Evolutionary conservation across 768 basidiomycete genomes (phyloP), one percentile per base, ranked within the genome.

Genomic region (Goffeauzyma gilvescens): DNA sequence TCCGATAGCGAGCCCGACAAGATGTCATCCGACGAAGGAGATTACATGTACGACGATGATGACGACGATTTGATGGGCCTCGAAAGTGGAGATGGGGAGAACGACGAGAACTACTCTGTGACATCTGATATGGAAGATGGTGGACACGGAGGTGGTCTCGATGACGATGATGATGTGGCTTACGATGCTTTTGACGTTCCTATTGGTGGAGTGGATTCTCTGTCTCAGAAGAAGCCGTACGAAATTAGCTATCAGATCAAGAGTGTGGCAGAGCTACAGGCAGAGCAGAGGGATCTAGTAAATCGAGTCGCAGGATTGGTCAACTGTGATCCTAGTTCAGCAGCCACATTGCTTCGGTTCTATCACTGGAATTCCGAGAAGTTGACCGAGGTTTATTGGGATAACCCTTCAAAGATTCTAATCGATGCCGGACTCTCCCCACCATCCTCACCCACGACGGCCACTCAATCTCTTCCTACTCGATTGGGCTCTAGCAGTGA

Each of bases 311-410:
- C 76, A 53, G 76, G 77, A 17, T 79, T 96, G 50, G 76, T 89
- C 24, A 83, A 84, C 21, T 78, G 89, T 38, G 80, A 90, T 48
- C 87, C 89, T 58, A 62, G 85, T 73, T 32, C 72, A 2, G 87
- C 87, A 4, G 71, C 75, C 2, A 67, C 87, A 23, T 71, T 98
- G 5, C 68, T 98, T 45, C 75, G 87, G 22, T 68, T 81, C 65
- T 74, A 79, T 69, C 69, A 72, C 42, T 98, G 93, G 93, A 96
- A 96, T 70, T 84, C 83, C 59, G 93, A 98, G 61, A 78, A 79
- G 43, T 72, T 98, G 17, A 84, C 86, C 52, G 90, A 96, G 67
- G 81, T 83, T 62, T 96, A 84, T 66, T 93, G 93, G 86, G 90
- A 95, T 54, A 81, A 85, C 46, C 74, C 83, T 1, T 69, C 75